Evolutionary conservation across 2,329 filamentous ascomycete species (phyloP).

Genomic region (Epichloe scottii): DNA sequence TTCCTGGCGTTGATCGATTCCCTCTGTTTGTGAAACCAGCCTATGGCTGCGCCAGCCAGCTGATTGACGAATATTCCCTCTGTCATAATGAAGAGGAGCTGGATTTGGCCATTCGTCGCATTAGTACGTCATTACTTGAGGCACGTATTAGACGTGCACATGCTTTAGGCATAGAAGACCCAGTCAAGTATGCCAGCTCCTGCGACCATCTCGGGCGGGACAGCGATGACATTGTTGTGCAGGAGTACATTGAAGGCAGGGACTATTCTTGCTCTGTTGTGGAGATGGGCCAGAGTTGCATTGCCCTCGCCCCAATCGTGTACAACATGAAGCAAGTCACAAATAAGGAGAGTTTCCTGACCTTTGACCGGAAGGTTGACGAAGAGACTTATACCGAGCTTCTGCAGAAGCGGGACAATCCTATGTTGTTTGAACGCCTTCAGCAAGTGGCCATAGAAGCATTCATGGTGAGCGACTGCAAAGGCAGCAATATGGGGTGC

Average conservation of each 20-base stretch:
- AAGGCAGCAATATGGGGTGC: background rate
- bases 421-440: background rate
- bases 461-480: background rate
- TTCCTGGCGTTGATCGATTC: background rate
- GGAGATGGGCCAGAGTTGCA: background rate
- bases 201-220: background rate
- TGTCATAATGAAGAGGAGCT: background rate
- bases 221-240: background rate
- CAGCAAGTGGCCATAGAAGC: background rate
- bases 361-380: constrained; percentile 1
- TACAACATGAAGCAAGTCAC: background rate
- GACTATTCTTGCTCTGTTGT: background rate
- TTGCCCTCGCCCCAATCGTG: background rate
- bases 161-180: background rate
- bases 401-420: background rate
- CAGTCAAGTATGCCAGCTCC: background rate
- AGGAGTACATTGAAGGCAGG: background rate
- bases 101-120: background rate
- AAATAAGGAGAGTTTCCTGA: background rate
- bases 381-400: background rate
- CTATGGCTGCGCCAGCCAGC: background rate
- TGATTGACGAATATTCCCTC: background rate
- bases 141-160: background rate
- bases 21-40: constrained; percentile 1
- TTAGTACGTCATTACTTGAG: background rate